These are phyloP conservation scores for Arthrinium phaeospermum DNA, from an alignment of 2,329 filamentous ascomycete species.

Conservation along the genomic window DNA sequence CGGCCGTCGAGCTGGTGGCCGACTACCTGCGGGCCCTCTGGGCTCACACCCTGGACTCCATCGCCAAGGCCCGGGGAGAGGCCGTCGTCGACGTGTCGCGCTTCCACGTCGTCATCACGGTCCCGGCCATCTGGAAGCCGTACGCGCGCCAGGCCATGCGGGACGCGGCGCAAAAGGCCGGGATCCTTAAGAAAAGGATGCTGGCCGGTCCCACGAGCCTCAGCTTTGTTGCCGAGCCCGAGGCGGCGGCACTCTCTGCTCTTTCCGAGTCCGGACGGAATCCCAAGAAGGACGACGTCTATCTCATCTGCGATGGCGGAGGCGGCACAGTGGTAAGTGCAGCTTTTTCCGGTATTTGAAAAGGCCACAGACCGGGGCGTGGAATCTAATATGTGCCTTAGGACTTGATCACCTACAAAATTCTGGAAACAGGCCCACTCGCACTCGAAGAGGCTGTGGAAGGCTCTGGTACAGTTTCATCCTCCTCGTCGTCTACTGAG, in stretches of 20 bases:
- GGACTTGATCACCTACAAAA: constrained; percentile 30
- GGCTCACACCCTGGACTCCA: constrained; percentile 30
- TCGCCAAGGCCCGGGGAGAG: constrained; percentile 25
- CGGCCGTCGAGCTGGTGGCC: constrained; percentile 28
- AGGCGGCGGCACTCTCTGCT: constrained; percentile 34
- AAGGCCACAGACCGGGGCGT: too few species aligned
- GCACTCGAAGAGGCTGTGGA: constrained; percentile 2
- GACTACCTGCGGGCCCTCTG: constrained; percentile 35
- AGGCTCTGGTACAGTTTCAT: neutral
- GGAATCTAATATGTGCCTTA: neutral
- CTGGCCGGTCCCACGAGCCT: constrained; percentile 28
- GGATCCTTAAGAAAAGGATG: constrained; percentile 26
- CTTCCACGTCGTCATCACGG: constrained; percentile 32
- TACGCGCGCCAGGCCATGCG: constrained; percentile 31
- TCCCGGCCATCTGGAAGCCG: constrained; percentile 36
- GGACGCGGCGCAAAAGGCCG: constrained; percentile 29
- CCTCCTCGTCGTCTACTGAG: too few species aligned
- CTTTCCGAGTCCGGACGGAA: constrained; percentile 24
- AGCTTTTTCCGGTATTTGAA: too few species aligned
- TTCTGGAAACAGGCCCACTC: neutral
- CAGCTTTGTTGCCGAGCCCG: constrained; percentile 33
- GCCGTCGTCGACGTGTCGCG: constrained; percentile 24
- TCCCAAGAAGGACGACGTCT: constrained; percentile 24
- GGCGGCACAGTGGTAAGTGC: constrained; percentile 34
- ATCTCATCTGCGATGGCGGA: constrained; percentile 33